Evolutionary conservation across 192 early-diverging fungal genomes (phyloP), one percentile per base, ranked within the genome.

Genomic region (Podila verticillata): DNA sequence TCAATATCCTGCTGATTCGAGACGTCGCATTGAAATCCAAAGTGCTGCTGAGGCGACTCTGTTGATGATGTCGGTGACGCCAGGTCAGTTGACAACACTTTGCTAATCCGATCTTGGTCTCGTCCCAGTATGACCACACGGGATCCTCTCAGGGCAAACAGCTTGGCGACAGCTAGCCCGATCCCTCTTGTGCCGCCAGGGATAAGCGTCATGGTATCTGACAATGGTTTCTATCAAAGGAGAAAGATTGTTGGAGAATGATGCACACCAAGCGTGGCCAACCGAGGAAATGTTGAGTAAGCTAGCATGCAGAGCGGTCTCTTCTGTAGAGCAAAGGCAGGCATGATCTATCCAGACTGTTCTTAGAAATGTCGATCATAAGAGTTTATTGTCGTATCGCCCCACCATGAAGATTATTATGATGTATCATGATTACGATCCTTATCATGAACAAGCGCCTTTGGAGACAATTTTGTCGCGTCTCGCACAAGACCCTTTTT

Each of bases 181-280:
- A 95, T 95, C 13, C 94, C 94, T 56, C 94, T 90, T 28, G 90
- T 92, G 0, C 92, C 94, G 0, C 94, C 94, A 22, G 93, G 91
- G 26, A 95, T 63, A 22, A 83, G 48, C 15, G 75, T 72, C 56
- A 80, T 24, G 0, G 77, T 80, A 36, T 80, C 72, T 31, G 39
- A 29, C 26, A 80, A 31, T 26, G 77, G 77, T 4, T 8, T 59
- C 20, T 49, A 54, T 22, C 68, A 64, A 29, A 35, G 26, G 56
- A 48, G 29, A 32, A 51, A 13, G 7, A 13, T 10, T 31, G n/a
- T 8, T 28, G 17, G 30, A 66, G 56, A 15, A 17, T 34, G 15
- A 49, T 49, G n/a, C n/a, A n/a, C n/a, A n/a, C n/a, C n/a, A n/a
- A n/a, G n/a, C n/a, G n/a, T n/a, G n/a, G n/a, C n/a, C 56, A 63